Conservation (phyloP, 1,139 yeast species). For the Pneumocystis carinii region DNA sequence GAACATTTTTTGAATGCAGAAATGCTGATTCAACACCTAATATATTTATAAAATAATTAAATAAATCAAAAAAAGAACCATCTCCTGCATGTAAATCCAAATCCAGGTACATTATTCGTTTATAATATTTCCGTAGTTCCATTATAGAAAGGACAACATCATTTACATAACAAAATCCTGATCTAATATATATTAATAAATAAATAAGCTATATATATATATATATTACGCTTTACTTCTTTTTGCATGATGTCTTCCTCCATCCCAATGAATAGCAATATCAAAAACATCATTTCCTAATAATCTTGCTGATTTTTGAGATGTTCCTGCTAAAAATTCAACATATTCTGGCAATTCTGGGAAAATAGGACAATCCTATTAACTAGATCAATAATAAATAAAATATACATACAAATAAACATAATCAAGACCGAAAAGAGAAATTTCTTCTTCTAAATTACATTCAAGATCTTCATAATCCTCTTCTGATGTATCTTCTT, state of each 20-base stretch:
- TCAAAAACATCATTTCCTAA: conserved; percentile 9
- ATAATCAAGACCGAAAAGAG: conserved; percentile 5
- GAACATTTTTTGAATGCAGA: conserved; percentile 38
- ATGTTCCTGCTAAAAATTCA: conserved; percentile 38
- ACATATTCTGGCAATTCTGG: conserved; percentile 40
- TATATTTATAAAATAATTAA: conserved; percentile 2
- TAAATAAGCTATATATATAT: not conserved
- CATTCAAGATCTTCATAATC: conserved; percentile 14
- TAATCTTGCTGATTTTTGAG: conserved; percentile 34
- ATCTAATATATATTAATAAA: conserved; percentile 11
- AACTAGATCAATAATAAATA: conserved; percentile 13
- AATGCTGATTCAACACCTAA: conserved; percentile 56
- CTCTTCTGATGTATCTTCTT: conserved; percentile 19
- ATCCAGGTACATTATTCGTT: conserved; percentile 48
- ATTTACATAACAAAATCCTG: conserved; percentile 64
- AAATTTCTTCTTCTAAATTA: conserved; percentile 2
- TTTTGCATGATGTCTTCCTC: conserved; percentile 63
- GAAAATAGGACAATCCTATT: conserved; percentile 50
- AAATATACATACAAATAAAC: conserved; percentile 23
- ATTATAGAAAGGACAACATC: conserved; percentile 47
- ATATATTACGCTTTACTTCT: conserved; percentile 30
- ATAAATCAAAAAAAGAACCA: conserved; percentile 3
- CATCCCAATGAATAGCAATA: conserved; percentile 54
- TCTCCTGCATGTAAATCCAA: conserved; percentile 69
- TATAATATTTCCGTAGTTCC: conserved; percentile 33